Percentiles rank a stretch among this genome's conserved stretches.
Evolutionary conservation across 1,284 basidiomycete genomes (phyloP).

Genomic region (Vanrija sp.): DNA sequence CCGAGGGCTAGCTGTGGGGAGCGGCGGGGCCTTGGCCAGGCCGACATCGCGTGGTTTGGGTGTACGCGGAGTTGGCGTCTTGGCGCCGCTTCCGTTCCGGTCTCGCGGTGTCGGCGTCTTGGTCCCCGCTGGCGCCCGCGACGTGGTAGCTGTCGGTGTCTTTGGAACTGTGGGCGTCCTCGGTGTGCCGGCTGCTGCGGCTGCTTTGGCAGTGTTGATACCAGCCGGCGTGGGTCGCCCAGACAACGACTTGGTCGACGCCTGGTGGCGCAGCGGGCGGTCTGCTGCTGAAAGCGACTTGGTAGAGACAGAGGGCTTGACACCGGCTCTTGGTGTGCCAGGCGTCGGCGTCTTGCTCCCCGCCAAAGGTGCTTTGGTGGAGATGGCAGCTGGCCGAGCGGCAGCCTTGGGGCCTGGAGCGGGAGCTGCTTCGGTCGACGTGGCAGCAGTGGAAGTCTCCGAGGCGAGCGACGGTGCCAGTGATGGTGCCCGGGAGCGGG

Average conservation of each 20-base stretch:
- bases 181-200: neutral
- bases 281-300: too few species aligned
- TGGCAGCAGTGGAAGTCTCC: neutral
- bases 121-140: neutral
- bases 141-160: neutral
- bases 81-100: neutral
- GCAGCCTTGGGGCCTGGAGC: neutral
- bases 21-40: neutral
- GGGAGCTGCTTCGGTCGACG: neutral
- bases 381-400: too few species aligned
- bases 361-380: too few species aligned
- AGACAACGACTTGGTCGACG: too few species aligned
- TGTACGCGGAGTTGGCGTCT: neutral
- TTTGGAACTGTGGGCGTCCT: neutral
- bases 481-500: constrained; percentile 11
- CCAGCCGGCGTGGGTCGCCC: too few species aligned
- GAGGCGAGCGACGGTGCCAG: constrained; percentile 17
- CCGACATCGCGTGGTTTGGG: neutral
- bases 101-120: neutral
- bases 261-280: too few species aligned
- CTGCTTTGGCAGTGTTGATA: neutral
- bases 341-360: too few species aligned
- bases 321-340: too few species aligned
- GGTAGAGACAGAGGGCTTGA: too few species aligned
- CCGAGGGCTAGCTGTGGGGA: constrained; percentile 2